Percentiles rank a stretch among this genome's conserved stretches.
These are phyloP conservation scores for Boletellus ananiceps DNA, from an alignment of 768 basidiomycete species.

Conservation along the genomic window DNA sequence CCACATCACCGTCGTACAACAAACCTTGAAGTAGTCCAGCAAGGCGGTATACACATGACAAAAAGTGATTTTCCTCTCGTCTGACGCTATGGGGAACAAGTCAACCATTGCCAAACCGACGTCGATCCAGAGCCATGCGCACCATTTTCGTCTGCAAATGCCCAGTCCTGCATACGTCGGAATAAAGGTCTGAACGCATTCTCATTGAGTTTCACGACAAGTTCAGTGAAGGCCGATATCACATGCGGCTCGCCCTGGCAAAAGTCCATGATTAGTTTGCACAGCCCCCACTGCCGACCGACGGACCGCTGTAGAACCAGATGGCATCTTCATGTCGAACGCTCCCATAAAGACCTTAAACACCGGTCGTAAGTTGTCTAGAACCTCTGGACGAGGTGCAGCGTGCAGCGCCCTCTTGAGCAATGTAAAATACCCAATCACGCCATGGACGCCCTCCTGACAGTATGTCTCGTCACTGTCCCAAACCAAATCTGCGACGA, in stretches of 20 bases:
- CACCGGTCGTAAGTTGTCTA: conserved; percentile 58
- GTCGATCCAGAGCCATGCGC: conserved; percentile 11
- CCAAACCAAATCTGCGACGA: background rate
- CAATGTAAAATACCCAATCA: conserved; percentile 57
- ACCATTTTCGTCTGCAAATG: conserved; percentile 60
- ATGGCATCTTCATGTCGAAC: conserved; percentile 50
- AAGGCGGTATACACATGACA: conserved; percentile 69
- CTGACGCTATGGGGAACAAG: conserved; percentile 17
- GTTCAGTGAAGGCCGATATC: conserved; percentile 76
- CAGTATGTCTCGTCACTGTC: background rate
- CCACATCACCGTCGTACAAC: background rate
- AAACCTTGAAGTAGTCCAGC: conserved; percentile 85
- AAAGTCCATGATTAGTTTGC: background rate
- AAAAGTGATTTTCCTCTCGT: conserved; percentile 62
- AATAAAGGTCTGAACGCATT: conserved; percentile 87
- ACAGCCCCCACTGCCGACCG: background rate
- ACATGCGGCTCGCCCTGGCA: conserved; percentile 49
- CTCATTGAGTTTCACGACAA: conserved; percentile 92
- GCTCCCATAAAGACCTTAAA: conserved; percentile 80
- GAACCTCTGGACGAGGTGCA: conserved; percentile 58
- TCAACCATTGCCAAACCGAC: background rate
- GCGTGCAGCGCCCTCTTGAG: conserved; percentile 61
- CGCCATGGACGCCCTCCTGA: conserved; percentile 24
- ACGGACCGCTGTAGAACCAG: conserved; percentile 28
- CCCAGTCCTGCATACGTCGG: conserved; percentile 93